Conservation (phyloP, 352 stramenopile genomes). For the Pilasporangium apinafurcum region DNA sequence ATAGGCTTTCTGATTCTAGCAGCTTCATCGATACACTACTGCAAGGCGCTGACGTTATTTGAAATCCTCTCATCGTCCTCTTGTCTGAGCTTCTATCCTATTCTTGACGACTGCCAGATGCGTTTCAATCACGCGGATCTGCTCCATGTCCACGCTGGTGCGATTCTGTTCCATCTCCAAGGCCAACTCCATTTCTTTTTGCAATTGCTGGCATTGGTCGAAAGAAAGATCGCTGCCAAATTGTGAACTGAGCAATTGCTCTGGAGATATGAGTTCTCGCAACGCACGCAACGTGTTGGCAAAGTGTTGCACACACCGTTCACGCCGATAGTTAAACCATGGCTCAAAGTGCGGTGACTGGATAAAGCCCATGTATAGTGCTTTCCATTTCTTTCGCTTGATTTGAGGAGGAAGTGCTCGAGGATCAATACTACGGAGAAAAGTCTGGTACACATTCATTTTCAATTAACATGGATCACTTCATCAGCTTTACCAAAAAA, state of each 20-base stretch:
- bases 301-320: constrained; percentile 67
- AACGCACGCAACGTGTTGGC: constrained; percentile 44
- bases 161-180: constrained; percentile 25
- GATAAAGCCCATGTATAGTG: constrained; percentile 68
- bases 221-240: constrained; percentile 34
- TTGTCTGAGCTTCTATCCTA: constrained; percentile 9
- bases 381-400: constrained; percentile 56
- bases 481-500: not conserved
- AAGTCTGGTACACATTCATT: constrained; percentile 16
- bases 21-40: too few species aligned
- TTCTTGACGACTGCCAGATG: constrained; percentile 42
- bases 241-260: constrained; percentile 27
- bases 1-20: too few species aligned
- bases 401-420: constrained; percentile 53
- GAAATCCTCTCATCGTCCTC: too few species aligned
- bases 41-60: too few species aligned
- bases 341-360: constrained; percentile 65
- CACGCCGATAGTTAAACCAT: constrained; percentile 67
- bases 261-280: constrained; percentile 31
- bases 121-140: constrained; percentile 35
- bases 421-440: constrained; percentile 51
- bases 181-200: constrained; percentile 37
- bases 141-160: constrained; percentile 24
- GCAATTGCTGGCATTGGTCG: constrained; percentile 36
- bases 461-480: not conserved